Evolutionary conservation across 2,329 filamentous ascomycete genomes (phyloP).

Genomic region (Trichoderma koningii): DNA sequence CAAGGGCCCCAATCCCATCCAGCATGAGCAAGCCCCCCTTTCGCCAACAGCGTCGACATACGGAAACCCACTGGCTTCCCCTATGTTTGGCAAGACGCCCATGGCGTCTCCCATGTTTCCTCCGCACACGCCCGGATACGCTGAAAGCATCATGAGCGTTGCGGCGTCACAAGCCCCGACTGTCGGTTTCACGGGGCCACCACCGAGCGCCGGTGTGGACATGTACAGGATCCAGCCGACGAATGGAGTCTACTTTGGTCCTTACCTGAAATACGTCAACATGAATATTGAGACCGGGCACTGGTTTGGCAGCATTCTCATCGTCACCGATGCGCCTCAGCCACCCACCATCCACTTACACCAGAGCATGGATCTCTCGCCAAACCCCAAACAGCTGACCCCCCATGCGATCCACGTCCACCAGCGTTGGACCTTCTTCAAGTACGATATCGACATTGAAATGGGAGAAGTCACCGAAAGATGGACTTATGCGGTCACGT

Average conservation of each 20-base stretch:
- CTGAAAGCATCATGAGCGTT: constrained; percentile 83
- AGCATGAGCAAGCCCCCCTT: constrained; percentile 77
- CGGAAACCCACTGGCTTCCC: constrained; percentile 71
- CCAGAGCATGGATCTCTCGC: constrained; percentile 83
- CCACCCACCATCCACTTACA: constrained; percentile 97
- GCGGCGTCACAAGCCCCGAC: constrained; percentile 71
- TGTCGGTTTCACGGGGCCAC: constrained; percentile 85
- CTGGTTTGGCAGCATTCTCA: constrained; percentile 91
- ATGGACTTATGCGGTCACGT: constrained; percentile 98
- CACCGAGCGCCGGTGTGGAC: constrained; percentile 83
- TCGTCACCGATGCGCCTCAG: constrained; percentile 87
- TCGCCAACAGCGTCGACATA: constrained; percentile 80
- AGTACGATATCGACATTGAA: constrained; percentile 84
- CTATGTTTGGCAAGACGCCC: constrained; percentile 58
- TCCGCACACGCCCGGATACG: constrained; percentile 79
- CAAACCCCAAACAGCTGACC: constrained; percentile 85
- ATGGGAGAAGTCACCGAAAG: constrained; percentile 86
- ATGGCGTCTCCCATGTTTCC: constrained; percentile 79
- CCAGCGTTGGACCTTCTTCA: constrained; percentile 93
- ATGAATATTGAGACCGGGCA: constrained; percentile 91
- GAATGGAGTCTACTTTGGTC: constrained; percentile 97
- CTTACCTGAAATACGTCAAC: constrained; percentile 92
- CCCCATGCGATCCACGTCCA: constrained; percentile 83
- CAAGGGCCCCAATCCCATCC: constrained; percentile 88
- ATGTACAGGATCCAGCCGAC: constrained; percentile 92